Conservation (phyloP, 768 basidiomycete species). For the Lactifluus subvellereus region DNA sequence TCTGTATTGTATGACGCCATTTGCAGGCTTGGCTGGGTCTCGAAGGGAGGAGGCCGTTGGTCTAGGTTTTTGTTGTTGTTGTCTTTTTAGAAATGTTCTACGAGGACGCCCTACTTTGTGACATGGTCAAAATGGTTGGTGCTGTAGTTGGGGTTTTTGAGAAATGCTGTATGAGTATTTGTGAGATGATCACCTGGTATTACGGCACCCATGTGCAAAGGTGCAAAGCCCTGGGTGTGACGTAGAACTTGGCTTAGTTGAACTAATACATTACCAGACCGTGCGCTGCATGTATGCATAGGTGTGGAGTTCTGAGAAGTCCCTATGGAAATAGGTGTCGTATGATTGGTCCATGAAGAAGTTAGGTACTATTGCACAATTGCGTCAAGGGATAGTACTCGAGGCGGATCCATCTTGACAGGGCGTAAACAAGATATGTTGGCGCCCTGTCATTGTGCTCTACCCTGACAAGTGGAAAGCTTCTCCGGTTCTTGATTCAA, state of each 20-base stretch:
- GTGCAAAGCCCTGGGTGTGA: too few species aligned
- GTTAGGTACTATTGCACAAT: neutral
- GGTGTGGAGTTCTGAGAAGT: neutral
- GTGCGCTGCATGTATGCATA: neutral
- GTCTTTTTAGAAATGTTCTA: too few species aligned
- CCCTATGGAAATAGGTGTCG: neutral
- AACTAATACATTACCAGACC: neutral
- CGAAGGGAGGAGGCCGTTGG: neutral
- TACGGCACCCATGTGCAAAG: neutral
- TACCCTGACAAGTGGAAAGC: neutral
- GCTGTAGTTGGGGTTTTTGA: too few species aligned
- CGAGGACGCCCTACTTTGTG: too few species aligned
- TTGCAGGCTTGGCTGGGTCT: neutral
- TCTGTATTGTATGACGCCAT: neutral
- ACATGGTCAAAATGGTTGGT: too few species aligned
- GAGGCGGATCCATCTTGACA: neutral
- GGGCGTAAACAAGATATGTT: neutral
- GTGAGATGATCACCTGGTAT: neutral
- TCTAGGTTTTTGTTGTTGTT: too few species aligned
- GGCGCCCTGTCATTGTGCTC: neutral
- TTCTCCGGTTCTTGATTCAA: neutral
- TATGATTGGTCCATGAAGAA: neutral
- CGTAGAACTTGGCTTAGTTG: neutral
- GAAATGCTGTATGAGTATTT: neutral
- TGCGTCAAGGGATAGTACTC: neutral